Evolutionary conservation across 352 stramenopile species (phyloP).

Genomic region (Phytophthora pisi): DNA sequence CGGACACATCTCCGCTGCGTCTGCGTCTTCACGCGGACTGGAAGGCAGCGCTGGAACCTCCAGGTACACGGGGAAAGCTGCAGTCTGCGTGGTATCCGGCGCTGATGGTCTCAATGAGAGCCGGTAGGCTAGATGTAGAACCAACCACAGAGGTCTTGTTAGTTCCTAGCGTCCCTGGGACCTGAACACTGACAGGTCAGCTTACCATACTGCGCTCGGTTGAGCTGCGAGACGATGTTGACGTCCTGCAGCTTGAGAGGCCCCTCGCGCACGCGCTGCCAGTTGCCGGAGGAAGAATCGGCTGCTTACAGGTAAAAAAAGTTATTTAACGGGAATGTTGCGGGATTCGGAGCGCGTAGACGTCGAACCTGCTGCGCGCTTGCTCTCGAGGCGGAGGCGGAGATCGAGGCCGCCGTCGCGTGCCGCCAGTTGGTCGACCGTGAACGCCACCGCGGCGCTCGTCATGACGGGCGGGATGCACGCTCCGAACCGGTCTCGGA

Average conservation of each 20-base stretch:
- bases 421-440: constrained; percentile 19
- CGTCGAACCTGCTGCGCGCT: constrained; percentile 11
- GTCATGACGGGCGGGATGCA: constrained; percentile 25
- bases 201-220: constrained; percentile 28
- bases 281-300: constrained; percentile 16
- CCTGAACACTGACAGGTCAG: not conserved
- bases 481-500: constrained; percentile 8
- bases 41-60: constrained; percentile 11
- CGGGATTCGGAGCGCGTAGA: not conserved
- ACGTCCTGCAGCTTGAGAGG: constrained; percentile 17
- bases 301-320: not conserved
- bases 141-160: not conserved
- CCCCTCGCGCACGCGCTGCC: constrained; percentile 25
- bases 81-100: constrained; percentile 8
- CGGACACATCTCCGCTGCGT: constrained; percentile 23
- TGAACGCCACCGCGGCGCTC: constrained; percentile 28
- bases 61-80: constrained; percentile 29
- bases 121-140: constrained; percentile 19
- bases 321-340: not conserved
- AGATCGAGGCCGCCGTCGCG: constrained; percentile 10
- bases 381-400: constrained; percentile 24
- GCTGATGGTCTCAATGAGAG: constrained; percentile 22
- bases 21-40: constrained; percentile 12
- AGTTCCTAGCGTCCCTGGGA: not conserved
- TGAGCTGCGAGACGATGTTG: constrained; percentile 29